These are phyloP conservation scores for Begonia masoniana DNA, from an alignment of 306 rosid genomes.

Conservation along the genomic window DNA sequence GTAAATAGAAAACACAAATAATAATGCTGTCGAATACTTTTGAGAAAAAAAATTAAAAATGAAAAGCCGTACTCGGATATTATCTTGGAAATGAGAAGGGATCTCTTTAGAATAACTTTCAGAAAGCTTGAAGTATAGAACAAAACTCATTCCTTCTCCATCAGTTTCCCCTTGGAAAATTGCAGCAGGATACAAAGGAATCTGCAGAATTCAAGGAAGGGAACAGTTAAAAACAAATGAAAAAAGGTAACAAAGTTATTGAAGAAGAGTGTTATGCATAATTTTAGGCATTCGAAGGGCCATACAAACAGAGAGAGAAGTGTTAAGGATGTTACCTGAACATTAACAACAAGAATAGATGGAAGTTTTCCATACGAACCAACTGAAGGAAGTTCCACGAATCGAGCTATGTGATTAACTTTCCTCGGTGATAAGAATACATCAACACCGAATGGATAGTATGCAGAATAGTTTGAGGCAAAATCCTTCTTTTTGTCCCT, in stretches of 20 bases:
- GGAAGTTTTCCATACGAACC: slow-evolving; percentile 53
- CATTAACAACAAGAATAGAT: slow-evolving; percentile 77
- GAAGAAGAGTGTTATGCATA: neutral
- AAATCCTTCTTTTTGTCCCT: slow-evolving; percentile 92
- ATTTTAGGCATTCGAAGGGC: neutral
- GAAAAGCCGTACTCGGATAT: slow-evolving; percentile 49
- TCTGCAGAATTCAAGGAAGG: slow-evolving; percentile 32
- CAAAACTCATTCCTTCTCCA: slow-evolving; percentile 89
- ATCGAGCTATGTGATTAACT: slow-evolving; percentile 71
- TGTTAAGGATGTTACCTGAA: slow-evolving; percentile 43
- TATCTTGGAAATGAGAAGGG: slow-evolving; percentile 71
- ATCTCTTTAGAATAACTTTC: slow-evolving; percentile 72
- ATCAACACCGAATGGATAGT: slow-evolving; percentile 89
- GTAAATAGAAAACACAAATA: slow-evolving; percentile 7
- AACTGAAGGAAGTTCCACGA: slow-evolving; percentile 59
- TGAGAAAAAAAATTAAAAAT: too few species aligned
- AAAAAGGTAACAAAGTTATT: neutral
- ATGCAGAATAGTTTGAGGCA: slow-evolving; percentile 68
- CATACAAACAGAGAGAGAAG: too few species aligned
- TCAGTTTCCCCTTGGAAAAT: slow-evolving; percentile 88
- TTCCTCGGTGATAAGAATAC: slow-evolving; percentile 82
- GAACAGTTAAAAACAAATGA: slow-evolving; percentile 2
- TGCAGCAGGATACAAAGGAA: slow-evolving; percentile 73
- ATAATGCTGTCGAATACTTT: neutral
- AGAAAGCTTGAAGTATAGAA: slow-evolving; percentile 85